Evolutionary conservation across 2,329 filamentous ascomycete genomes (phyloP).

Genomic region (Paramyrothecium roridum): DNA sequence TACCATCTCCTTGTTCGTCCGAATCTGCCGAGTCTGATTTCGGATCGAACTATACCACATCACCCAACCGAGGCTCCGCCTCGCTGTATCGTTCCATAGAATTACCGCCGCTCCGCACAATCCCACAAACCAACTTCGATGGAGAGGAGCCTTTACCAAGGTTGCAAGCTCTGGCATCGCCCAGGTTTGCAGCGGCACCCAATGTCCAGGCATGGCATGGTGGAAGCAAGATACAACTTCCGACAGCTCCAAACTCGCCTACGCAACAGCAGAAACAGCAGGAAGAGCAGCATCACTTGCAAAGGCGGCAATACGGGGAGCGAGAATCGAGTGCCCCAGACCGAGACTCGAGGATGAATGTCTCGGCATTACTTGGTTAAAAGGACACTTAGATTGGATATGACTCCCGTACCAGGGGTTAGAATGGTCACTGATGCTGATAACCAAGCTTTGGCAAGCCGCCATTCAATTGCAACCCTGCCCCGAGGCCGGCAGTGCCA

Average conservation of each 20-base stretch:
- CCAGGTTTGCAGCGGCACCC: slow-evolving; percentile 7
- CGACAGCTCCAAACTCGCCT: slow-evolving; percentile 23
- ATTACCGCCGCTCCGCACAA: slow-evolving; percentile 32
- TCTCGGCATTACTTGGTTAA: slow-evolving; percentile 17
- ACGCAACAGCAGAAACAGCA: slow-evolving; percentile 12
- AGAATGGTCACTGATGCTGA: too few species aligned
- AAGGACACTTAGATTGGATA: not conserved
- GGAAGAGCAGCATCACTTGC: slow-evolving; percentile 5
- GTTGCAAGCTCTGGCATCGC: slow-evolving; percentile 14
- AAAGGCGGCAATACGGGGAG: not conserved
- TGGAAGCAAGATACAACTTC: slow-evolving; percentile 16
- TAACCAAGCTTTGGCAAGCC: too few species aligned
- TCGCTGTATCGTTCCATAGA: slow-evolving; percentile 35
- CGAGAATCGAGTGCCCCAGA: not conserved
- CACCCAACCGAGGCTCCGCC: slow-evolving; percentile 40
- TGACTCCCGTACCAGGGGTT: not conserved
- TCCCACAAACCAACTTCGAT: slow-evolving; percentile 2
- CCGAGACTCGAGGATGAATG: slow-evolving; percentile 19
- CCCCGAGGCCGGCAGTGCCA: too few species aligned
- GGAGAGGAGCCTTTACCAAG: slow-evolving; percentile 21
- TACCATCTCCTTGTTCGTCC: slow-evolving; percentile 36
- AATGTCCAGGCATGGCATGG: slow-evolving; percentile 8
- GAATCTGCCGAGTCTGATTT: slow-evolving; percentile 62
- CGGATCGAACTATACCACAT: slow-evolving; percentile 60
- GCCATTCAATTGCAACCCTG: too few species aligned